Base-by-base conservation (phyloP, 345 rosid species). In the Linum trigynum region DNA sequence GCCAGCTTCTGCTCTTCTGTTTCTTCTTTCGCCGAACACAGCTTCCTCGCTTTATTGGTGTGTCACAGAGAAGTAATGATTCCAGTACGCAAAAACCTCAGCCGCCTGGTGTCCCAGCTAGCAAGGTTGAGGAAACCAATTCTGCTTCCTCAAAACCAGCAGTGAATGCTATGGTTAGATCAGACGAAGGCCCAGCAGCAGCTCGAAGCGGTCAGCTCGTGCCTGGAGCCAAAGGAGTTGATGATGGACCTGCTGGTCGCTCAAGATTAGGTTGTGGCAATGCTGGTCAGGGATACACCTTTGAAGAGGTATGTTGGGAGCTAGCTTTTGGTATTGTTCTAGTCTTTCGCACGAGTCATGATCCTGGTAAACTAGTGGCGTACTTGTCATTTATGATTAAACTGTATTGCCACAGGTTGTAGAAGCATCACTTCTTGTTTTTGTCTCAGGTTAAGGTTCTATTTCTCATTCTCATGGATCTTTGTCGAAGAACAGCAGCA, bases 211-310 rank as follows among this genome's bases (percentile, higher is more conserved):
- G 95, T 51, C 96, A 86, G 74, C 63, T 77, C 12, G 66, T 78
- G 38, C 75, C 88, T 76, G 97, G 90, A 73, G 79, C 78, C 42
- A 95, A 91, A 83, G 92, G 87, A 70, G 81, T 65, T 55, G 99
- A 95, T 69, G 99, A 95, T 59, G 83, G 87, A 75, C 76, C 86
- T 77, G 78, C 88, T 45, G 84, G 87, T 35, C 81, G 90, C 59
- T 74, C 83, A 56, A 89, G 92, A 80, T 69, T 89, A 78, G 97
- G 99, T 43, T 84, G 67, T 76, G 99, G 99, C 65, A 95, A 91
- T 87, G 97, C 97, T 65, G 97, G 96, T 72, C 99, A 95, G 78
- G 99, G 99, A 72, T 95, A 95, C 78, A 95, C 91, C 63, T 95
- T 82, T 77, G 99, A 91, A 73, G 99, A 95, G 97, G 97, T 95